Evolutionary conservation across 768 basidiomycete species (phyloP).

Genomic region (Tricholoma terreum): DNA sequence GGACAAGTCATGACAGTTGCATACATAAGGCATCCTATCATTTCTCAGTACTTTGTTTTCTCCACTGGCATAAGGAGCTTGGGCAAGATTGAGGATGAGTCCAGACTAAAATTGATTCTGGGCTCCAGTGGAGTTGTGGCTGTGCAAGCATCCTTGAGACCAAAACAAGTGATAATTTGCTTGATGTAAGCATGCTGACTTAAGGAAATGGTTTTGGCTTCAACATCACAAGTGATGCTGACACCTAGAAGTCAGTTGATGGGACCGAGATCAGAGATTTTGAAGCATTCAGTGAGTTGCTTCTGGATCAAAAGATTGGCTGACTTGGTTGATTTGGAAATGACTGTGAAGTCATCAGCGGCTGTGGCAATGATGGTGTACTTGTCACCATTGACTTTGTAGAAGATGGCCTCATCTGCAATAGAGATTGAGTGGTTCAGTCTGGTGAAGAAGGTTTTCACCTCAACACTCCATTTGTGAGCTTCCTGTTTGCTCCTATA

Average conservation of each 20-base stretch:
- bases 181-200: too few species aligned
- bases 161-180: conserved; percentile 6
- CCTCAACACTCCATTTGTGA: conserved; percentile 2
- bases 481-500: not conserved
- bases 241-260: too few species aligned
- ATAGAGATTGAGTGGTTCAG: not conserved
- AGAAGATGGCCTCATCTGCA: conserved; percentile 23
- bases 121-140: not conserved
- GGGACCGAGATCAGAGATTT: too few species aligned
- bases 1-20: too few species aligned
- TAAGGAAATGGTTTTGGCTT: too few species aligned
- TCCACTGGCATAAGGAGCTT: too few species aligned
- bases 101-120: not conserved
- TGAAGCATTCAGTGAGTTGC: too few species aligned
- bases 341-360: not conserved
- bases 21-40: too few species aligned
- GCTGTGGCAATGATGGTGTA: conserved; percentile 1
- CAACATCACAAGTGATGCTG: too few species aligned
- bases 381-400: conserved; percentile 10
- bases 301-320: not conserved
- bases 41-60: too few species aligned
- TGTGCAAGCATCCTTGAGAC: conserved; percentile 4
- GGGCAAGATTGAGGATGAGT: not conserved
- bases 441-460: too few species aligned
- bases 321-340: not conserved